Evolutionary conservation across 2,329 filamentous ascomycete genomes (phyloP).

Genomic region (Cytospora paraplurivora): DNA sequence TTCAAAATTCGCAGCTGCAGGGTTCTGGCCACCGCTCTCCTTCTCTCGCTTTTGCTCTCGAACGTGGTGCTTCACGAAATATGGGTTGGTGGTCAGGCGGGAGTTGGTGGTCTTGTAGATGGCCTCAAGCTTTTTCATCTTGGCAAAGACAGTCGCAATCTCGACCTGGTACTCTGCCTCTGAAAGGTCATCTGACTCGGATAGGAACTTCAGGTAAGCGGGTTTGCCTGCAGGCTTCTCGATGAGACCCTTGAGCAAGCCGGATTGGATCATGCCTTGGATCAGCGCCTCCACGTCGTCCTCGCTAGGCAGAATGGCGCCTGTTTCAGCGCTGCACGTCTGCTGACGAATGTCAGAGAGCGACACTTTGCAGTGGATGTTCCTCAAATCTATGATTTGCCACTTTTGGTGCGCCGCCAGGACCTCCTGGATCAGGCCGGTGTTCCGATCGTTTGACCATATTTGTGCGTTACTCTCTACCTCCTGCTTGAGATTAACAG

Average conservation of each 20-base stretch:
- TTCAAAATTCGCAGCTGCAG: conserved; percentile 45
- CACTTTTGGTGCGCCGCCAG: conserved; percentile 72
- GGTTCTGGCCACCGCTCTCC: conserved; percentile 38
- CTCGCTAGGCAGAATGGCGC: conserved; percentile 44
- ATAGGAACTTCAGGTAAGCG: conserved; percentile 55
- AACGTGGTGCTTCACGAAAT: conserved; percentile 54
- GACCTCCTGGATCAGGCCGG: conserved; percentile 69
- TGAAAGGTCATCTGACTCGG: conserved; percentile 45
- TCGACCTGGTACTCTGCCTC: conserved; percentile 55
- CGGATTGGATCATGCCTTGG: conserved; percentile 56
- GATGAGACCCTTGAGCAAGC: conserved; percentile 56
- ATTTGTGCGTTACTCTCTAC: conserved; percentile 52
- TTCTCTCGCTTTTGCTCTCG: conserved; percentile 54
- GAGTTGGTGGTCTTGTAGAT: conserved; percentile 56
- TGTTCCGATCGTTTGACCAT: conserved; percentile 75
- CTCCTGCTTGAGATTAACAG: conserved; percentile 64
- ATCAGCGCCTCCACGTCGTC: conserved; percentile 51
- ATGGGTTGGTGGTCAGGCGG: conserved; percentile 56
- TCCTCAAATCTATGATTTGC: conserved; percentile 71
- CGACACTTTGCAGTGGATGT: conserved; percentile 66
- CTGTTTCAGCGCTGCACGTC: conserved; percentile 59
- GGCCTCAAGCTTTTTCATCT: conserved; percentile 48
- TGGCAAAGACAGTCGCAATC: conserved; percentile 45
- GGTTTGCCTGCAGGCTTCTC: conserved; percentile 46
- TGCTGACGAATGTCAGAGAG: conserved; percentile 53